Base-by-base conservation (phyloP, 2,329 filamentous ascomycete genomes). In the Cordyceps javanica region DNA sequence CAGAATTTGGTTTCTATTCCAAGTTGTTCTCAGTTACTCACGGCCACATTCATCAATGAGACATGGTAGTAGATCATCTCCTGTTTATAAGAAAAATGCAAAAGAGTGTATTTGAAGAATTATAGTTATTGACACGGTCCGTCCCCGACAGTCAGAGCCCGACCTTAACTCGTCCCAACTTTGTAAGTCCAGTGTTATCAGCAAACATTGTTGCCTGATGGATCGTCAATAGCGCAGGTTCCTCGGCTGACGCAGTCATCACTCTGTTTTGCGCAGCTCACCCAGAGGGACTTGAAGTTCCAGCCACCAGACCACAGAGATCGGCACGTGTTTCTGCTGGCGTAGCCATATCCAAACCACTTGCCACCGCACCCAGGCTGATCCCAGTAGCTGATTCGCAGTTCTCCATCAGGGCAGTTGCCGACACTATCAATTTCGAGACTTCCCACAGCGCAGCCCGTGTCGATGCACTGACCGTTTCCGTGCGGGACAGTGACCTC, bases 321-420 rank as follows among this genome's bases (percentile, higher is more conserved):
- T 13, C 46, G 36, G 11, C 55, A 57, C 1, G 26, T 26, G 7
- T 51, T 51, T 21, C 41, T 42, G n/a, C 41, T 57, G 4, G 9
- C 45, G 6, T 57, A 57, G 26, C 46, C 55, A 23, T 52, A 57
- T 1, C 55, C 55, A n/a, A 51, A 57, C 55, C 55, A 57, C 16
- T 52, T 51, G 10, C 55, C 55, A 0, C 26, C 21, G 39, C 55
- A 57, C 7, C 46, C 55, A 10, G 26, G 6, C 5, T 52, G 26
- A 10, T 57, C 45, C 55, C 55, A 57, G 48, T 57, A 57, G 28
- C 55, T 57, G 21, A 57, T 57, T 8, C 48, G 46, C 9, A 57
- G 30, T 54, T 46, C 13, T 0, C 44, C 44, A 3, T 46, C 44
- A 3, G 44, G 44, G 19, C 44, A 46, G 44, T 13, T 30, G 26